Conservation (phyloP, 2,329 filamentous ascomycete genomes). For the Leptographium radiaticola region DNA sequence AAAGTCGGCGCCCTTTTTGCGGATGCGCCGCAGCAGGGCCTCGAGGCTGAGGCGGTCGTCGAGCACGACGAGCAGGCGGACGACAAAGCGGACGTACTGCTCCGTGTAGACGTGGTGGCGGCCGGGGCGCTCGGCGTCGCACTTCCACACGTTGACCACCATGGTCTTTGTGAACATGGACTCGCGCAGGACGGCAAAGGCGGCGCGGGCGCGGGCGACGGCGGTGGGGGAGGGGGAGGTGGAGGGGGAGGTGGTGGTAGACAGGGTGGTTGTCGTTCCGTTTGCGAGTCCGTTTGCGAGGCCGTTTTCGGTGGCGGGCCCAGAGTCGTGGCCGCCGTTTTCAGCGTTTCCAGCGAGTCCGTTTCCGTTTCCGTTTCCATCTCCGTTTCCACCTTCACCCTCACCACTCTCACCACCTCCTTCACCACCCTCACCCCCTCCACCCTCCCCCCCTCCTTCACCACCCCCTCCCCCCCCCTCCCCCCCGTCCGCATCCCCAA, state of each 20-base stretch:
- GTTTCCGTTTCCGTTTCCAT: not conserved
- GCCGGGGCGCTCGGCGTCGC: constrained; percentile 70
- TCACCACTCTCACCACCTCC: not conserved
- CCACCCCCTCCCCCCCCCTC: no score
- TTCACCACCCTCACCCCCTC: not conserved
- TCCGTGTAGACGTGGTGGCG: constrained; percentile 87
- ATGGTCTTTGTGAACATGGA: constrained; percentile 85
- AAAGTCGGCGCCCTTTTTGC: constrained; percentile 68
- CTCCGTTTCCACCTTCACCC: not conserved
- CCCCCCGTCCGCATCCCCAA: constrained; percentile 17
- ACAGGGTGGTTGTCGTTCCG: not conserved
- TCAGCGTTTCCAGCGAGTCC: not conserved
- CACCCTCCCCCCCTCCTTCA: not conserved
- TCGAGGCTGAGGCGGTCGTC: constrained; percentile 67
- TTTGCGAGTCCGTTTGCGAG: not conserved
- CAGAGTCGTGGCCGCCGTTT: no score
- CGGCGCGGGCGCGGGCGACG: constrained; percentile 47
- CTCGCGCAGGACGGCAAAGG: constrained; percentile 62
- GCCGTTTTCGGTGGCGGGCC: no score
- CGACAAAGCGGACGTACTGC: constrained; percentile 73
- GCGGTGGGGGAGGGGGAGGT: not conserved
- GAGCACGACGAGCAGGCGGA: constrained; percentile 58
- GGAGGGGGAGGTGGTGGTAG: not conserved
- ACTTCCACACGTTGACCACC: constrained; percentile 90
- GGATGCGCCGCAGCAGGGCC: constrained; percentile 61